Conservation (phyloP, 2,329 filamentous ascomycete species). For the Xylaria sp. region DNA sequence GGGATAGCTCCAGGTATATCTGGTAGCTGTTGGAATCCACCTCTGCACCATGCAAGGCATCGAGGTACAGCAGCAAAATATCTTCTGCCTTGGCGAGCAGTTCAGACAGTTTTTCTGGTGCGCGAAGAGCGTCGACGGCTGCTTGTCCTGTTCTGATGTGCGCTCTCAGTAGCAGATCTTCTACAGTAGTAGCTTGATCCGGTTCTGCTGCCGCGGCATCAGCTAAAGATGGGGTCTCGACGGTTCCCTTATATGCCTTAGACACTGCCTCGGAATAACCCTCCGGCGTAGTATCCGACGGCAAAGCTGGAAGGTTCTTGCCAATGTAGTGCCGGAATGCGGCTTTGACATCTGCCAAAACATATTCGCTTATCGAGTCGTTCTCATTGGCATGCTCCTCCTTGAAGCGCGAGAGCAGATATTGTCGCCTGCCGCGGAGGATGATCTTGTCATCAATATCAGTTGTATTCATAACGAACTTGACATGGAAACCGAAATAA, state of each 20-base stretch:
- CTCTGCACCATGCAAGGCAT: slow-evolving; percentile 17
- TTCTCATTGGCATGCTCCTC: slow-evolving; percentile 20
- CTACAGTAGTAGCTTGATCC: slow-evolving; percentile 5
- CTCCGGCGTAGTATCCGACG: slow-evolving; percentile 10
- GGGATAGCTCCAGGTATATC: slow-evolving; percentile 17
- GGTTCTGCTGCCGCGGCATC: slow-evolving; percentile 1
- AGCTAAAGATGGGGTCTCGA: not conserved
- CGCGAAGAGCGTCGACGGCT: slow-evolving; percentile 16
- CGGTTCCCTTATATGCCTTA: slow-evolving; percentile 12
- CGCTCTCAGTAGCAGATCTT: slow-evolving; percentile 11
- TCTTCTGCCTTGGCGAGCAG: slow-evolving; percentile 16
- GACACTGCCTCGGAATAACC: slow-evolving; percentile 17
- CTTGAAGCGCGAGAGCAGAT: slow-evolving; percentile 23
- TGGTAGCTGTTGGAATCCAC: slow-evolving; percentile 18
- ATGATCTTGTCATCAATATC: slow-evolving; percentile 77
- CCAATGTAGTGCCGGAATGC: slow-evolving; percentile 19
- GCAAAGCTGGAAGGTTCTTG: slow-evolving; percentile 22
- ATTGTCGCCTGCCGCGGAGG: slow-evolving; percentile 45
- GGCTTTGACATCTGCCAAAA: slow-evolving; percentile 16
- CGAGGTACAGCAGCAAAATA: slow-evolving; percentile 23
- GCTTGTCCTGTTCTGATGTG: slow-evolving; percentile 12
- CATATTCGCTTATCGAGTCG: slow-evolving; percentile 18
- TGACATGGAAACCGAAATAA: slow-evolving; percentile 81
- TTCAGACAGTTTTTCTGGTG: slow-evolving; percentile 3
- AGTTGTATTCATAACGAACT: slow-evolving; percentile 95